Percentiles rank a stretch among this genome's conserved stretches.
phyloP scores from a whole-genome alignment of 768 basidiomycete species.

The Ramaria rubella region DNA sequence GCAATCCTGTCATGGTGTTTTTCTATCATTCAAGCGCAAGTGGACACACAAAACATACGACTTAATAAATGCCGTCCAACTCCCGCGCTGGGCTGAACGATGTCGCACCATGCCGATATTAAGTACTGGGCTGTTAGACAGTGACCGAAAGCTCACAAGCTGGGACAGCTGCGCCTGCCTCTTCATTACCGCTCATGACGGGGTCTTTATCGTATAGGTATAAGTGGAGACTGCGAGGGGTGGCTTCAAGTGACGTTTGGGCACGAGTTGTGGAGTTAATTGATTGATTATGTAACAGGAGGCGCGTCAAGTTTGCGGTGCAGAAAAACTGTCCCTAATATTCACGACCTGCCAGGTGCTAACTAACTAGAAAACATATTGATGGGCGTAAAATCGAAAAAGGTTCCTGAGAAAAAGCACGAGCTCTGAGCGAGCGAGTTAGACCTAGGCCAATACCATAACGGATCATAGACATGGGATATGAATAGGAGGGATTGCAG shows the following conservation, averaged over 20 bases:
- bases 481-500: neutral
- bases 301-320: neutral
- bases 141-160: slow-evolving; percentile 4
- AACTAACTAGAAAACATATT: neutral
- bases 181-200: slow-evolving; percentile 8
- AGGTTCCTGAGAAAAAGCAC: neutral
- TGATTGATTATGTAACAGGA: too few relatives aligned
- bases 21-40: neutral
- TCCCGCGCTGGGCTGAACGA: slow-evolving; percentile 61
- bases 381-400: neutral
- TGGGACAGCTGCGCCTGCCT: slow-evolving; percentile 15
- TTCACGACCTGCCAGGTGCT: neutral
- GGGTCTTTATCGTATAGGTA: neutral
- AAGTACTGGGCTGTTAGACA: neutral
- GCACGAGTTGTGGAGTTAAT: too few relatives aligned
- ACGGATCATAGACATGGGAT: neutral
- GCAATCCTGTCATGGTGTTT: slow-evolving; percentile 51
- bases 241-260: too few relatives aligned
- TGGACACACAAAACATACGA: slow-evolving; percentile 44
- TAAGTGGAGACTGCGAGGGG: too few relatives aligned
- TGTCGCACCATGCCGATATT: neutral
- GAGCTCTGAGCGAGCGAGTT: neutral
- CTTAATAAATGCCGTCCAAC: slow-evolving; percentile 90
- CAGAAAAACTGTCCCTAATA: neutral
- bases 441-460: slow-evolving; percentile 3